Evolutionary conservation across 257 asterid genomes (phyloP), one percentile per base, ranked within the genome.

Genomic region (Fraxinus excelsior): DNA sequence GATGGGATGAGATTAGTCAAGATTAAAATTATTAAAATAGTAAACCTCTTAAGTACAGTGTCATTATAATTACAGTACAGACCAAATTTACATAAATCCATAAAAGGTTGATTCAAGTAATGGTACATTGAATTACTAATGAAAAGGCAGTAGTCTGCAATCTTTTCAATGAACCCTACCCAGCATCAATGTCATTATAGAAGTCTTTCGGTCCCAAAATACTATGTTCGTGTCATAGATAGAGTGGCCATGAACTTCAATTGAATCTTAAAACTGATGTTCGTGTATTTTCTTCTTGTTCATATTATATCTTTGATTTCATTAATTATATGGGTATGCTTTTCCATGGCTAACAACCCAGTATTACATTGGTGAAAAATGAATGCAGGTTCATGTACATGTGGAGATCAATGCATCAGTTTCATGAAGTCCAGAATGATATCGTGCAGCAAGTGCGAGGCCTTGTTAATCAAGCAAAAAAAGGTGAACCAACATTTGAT

Each of bases 381-480:
- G 70, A 73, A 53, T 80, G 79, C 88, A 96, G 99, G 85, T 93
- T 93, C 89, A 96, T 91, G 99, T 96, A 96, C 89, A 96, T 91
- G 99, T 96, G 99, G 99, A 88, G 85, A 89, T 90, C 97, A 42
- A 96, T 96, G 98, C 92, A 91, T 38, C 97, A 87, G 85, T 91
- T 80, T 67, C 99, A 96, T 73, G 94, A 88, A 78, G 85, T 86
- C 77, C 99, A 96, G 81, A 89, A 87, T 60, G 96, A 91, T 82
- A 83, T 96, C 16, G 99, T 96, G 62, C 97, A 91, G 89, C 98
- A 96, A 84, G 99, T 96, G 18, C 92, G 92, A 0, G 97, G 99
- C 69, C 97, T 96, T 26, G 85, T 96, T 21, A 84, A 84, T 79
- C 84, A 78, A 40, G 74, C 91, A 31, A 77, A 80, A 66, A 89